phyloP scores from a whole-genome alignment of 1,284 basidiomycete species.

The Ceratobasidium sp. region DNA sequence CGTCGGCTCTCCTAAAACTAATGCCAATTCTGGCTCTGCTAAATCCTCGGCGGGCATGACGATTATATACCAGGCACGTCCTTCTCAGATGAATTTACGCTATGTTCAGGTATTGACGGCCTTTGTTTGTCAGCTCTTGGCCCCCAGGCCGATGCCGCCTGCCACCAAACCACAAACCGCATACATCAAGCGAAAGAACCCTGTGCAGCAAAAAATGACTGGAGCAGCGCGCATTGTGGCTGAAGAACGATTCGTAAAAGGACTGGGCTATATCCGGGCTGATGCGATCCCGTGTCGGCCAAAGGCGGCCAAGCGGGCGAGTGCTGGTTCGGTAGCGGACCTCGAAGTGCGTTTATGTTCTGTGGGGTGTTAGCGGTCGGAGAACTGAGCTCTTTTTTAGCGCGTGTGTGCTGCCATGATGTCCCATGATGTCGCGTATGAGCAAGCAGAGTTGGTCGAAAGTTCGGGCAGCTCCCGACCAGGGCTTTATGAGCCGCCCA shows the following conservation, averaged over 20 bases:
- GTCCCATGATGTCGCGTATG: background rate
- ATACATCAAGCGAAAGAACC: background rate
- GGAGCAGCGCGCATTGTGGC: background rate
- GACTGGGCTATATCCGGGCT: constrained; percentile 21
- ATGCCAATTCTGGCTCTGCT: background rate
- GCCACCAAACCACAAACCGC: background rate
- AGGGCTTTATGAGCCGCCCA: background rate
- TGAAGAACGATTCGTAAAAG: constrained; percentile 25
- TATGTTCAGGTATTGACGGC: background rate
- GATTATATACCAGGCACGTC: background rate
- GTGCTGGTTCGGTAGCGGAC: background rate
- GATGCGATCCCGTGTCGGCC: constrained; percentile 13
- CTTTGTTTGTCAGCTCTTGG: background rate
- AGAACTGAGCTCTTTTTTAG: background rate
- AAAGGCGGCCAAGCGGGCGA: background rate
- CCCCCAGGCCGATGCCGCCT: background rate
- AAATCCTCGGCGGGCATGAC: background rate
- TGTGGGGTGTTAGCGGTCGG: background rate
- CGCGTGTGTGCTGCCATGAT: background rate
- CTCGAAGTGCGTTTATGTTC: background rate
- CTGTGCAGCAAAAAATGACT: background rate
- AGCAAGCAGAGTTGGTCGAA: background rate
- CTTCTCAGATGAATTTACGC: background rate
- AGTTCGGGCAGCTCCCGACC: background rate
- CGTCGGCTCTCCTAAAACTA: background rate